Evolutionary conservation across 148 eudicot genomes (phyloP).

Genomic region (Rhododendron ferrugineum): DNA sequence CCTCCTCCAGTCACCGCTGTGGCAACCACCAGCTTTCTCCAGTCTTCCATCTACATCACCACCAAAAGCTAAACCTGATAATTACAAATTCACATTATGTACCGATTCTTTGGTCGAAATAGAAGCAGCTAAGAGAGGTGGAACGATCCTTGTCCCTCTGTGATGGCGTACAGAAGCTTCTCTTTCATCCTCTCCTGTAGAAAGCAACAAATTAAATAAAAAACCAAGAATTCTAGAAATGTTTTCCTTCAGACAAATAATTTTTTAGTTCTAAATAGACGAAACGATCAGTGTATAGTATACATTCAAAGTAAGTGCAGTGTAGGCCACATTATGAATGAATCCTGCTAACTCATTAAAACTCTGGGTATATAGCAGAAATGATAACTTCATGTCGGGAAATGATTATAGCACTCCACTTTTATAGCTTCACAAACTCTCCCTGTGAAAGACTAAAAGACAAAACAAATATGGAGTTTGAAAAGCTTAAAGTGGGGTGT

Average conservation of each 20-base stretch:
- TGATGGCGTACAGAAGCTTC: constrained; percentile 79
- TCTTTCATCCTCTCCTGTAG: constrained; percentile 82
- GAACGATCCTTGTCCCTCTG: constrained; percentile 95
- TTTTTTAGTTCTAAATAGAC: neutral
- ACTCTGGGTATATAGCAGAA: neutral
- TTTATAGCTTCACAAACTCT: neutral
- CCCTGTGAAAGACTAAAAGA: neutral
- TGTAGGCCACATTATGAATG: neutral
- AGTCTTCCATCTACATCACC: constrained; percentile 6
- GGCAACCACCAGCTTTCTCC: neutral
- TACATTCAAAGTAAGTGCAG: neutral
- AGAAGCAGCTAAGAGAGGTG: constrained; percentile 58
- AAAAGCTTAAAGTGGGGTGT: neutral
- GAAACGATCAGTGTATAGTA: neutral
- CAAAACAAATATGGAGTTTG: neutral
- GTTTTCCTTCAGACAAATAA: neutral
- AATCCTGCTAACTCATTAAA: neutral
- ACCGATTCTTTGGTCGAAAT: constrained; percentile 10
- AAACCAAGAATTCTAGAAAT: neutral
- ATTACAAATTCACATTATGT: constrained; percentile 39
- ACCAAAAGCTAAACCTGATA: constrained; percentile 28
- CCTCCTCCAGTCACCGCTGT: neutral
- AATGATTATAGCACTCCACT: neutral
- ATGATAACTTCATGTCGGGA: neutral
- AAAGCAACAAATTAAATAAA: neutral